Conservation (phyloP, 129 eudicot genomes). For the Centrapalus pauciflorus region DNA sequence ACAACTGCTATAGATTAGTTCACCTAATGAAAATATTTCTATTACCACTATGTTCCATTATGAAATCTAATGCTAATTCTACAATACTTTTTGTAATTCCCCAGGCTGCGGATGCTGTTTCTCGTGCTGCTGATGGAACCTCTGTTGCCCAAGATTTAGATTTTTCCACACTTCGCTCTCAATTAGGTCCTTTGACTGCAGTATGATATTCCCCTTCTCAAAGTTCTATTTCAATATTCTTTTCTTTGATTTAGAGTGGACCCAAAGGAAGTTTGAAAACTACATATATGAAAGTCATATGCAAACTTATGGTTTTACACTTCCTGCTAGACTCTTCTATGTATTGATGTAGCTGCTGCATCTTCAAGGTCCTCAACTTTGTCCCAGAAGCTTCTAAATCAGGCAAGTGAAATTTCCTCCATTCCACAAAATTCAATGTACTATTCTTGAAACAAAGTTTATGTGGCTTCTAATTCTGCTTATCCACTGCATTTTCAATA, state of each 20-base stretch:
- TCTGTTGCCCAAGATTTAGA: conserved; percentile 70
- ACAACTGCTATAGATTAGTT: not conserved
- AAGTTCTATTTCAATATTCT: conserved; percentile 6
- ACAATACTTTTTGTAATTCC: conserved; percentile 1
- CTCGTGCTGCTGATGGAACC: conserved; percentile 92
- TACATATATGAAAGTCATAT: not conserved
- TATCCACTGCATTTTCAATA: not conserved
- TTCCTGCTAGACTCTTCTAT: conserved; percentile 65
- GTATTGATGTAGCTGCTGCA: conserved; percentile 87
- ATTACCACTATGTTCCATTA: not conserved
- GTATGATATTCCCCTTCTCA: conserved; percentile 41
- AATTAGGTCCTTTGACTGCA: conserved; percentile 83
- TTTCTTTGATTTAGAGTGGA: conserved; percentile 1
- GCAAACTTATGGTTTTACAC: conserved; percentile 25
- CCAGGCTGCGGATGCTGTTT: conserved; percentile 95
- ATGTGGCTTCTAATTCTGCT: not conserved
- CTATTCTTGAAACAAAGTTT: not conserved
- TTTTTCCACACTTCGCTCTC: conserved; percentile 70
- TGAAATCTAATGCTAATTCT: conserved; percentile 1
- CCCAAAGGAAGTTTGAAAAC: conserved; percentile 8
- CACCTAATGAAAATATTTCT: not conserved
- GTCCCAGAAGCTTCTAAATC: conserved; percentile 83
- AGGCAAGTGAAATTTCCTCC: conserved; percentile 40
- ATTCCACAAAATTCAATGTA: conserved; percentile 10
- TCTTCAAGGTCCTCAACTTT: conserved; percentile 62